Base-by-base conservation (phyloP, 495 filamentous ascomycete genomes). In the Pseudomonodictys pantanalensis region DNA sequence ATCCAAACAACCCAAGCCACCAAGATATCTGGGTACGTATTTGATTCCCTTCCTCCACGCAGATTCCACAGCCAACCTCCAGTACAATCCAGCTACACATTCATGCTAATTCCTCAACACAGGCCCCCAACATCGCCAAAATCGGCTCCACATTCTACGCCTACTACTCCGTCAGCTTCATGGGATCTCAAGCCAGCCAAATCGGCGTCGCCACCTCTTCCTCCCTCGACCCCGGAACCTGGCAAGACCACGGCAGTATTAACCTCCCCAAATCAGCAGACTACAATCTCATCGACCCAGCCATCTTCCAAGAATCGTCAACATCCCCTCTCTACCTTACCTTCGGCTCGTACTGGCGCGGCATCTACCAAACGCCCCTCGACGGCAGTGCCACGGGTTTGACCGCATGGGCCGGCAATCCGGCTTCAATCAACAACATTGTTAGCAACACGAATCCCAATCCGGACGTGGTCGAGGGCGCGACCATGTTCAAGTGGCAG, bases 231-330 rank as follows among this genome's bases (percentile, higher is more conserved):
- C 65, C 73, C 0, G 85, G 83, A 28, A 77, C 77, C 30, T 91
- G 86, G 80, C 80, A 74, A 6, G 81, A 86, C 58, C 75, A 77
- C 11, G 83, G 83, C 35, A 29, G 25, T 18, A 76, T 80, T 2
- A 67, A 85, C 42, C 48, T 70, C 6, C 82, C 81, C 4, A 70
- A 70, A 18, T 42, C 30, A 32, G 73, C 69, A 43, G 55, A 76
- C 1, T 89, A 85, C 76, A 90, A 90, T 65, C 80, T 85, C 39
- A 90, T 91, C 58, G 87, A 91, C 67, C 71, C 79, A 2, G 86
- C 85, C 69, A 75, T 86, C 39, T 74, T 88, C 68, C 54, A 63
- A 11, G 73, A 75, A 15, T 69, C 67, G 29, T 75, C 72, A 50
- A 68, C 69, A 5, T 20, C 51, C 11, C 7, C 43, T 3, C 74